A percentile compares a stretch with the other conserved stretches of the same genome.
Evolutionary conservation across 441 rosid species (phyloP).

Genomic region (Eruca vesicaria): DNA sequence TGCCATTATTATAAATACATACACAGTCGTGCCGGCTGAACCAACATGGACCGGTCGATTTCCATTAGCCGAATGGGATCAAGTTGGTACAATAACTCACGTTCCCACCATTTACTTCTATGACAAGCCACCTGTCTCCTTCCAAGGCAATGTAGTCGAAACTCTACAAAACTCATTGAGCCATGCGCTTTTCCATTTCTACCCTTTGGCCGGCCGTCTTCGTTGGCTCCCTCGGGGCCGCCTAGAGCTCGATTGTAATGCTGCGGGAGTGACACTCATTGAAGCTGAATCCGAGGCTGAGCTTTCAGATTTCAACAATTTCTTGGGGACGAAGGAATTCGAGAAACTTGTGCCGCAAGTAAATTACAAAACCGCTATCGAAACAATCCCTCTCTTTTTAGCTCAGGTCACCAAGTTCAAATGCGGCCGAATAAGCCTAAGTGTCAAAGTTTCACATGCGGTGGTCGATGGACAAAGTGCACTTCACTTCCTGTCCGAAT

Average conservation of each 20-base stretch:
- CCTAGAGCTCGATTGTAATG: constrained; percentile 49
- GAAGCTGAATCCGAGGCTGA: constrained; percentile 45
- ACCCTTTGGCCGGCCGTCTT: constrained; percentile 61
- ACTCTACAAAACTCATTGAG: constrained; percentile 42
- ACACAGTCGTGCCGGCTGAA: constrained; percentile 40
- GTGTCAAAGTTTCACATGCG: constrained; percentile 46
- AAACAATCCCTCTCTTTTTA: constrained; percentile 44
- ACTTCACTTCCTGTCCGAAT: constrained; percentile 50
- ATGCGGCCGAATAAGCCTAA: constrained; percentile 51
- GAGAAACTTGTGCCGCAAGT: constrained; percentile 42
- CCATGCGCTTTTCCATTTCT: constrained; percentile 44
- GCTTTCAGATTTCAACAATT: constrained; percentile 41
- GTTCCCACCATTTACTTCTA: constrained; percentile 62
- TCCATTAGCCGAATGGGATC: constrained; percentile 52
- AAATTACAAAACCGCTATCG: constrained; percentile 41
- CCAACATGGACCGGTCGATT: constrained; percentile 44
- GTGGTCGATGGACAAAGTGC: constrained; percentile 57
- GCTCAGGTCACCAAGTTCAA: constrained; percentile 54
- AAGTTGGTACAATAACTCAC: constrained; percentile 49
- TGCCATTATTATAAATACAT: constrained; percentile 11
- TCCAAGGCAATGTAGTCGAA: constrained; percentile 28
- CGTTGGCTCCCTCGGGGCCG: constrained; percentile 44
- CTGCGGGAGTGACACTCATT: constrained; percentile 35
- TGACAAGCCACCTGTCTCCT: constrained; percentile 25
- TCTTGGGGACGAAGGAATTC: constrained; percentile 32